phyloP scores from a whole-genome alignment of 2,329 filamentous ascomycete genomes.

The Pseudogymnoascus sp. region DNA sequence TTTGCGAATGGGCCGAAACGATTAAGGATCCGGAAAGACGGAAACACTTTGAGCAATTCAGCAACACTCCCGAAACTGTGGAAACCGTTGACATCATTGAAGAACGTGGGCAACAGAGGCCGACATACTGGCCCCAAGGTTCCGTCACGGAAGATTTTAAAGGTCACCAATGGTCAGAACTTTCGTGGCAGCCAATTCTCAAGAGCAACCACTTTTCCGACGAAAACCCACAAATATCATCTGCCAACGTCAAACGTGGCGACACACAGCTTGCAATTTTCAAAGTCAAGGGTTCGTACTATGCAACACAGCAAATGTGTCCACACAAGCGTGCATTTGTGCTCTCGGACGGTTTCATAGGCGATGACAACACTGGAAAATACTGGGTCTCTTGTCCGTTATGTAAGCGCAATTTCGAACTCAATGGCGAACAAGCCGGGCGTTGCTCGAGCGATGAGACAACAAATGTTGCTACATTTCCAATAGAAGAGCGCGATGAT shows the following conservation, averaged over 20 bases:
- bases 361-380: slow-evolving; percentile 44
- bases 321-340: slow-evolving; percentile 86
- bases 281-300: slow-evolving; percentile 71
- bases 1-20: slow-evolving; percentile 87
- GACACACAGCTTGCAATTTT: slow-evolving; percentile 86
- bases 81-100: slow-evolving; percentile 61
- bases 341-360: slow-evolving; percentile 77
- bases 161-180: slow-evolving; percentile 54
- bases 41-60: slow-evolving; percentile 71
- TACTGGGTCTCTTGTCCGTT: slow-evolving; percentile 84
- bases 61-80: slow-evolving; percentile 66
- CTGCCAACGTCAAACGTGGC: slow-evolving; percentile 71
- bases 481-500: slow-evolving; percentile 64
- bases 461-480: slow-evolving; percentile 76
- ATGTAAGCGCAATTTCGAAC: slow-evolving; percentile 84
- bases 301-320: slow-evolving; percentile 90
- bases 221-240: slow-evolving; percentile 62
- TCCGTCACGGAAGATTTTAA: slow-evolving; percentile 64
- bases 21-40: slow-evolving; percentile 60
- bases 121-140: slow-evolving; percentile 69
- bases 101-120: slow-evolving; percentile 66
- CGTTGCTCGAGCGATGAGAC: slow-evolving; percentile 65
- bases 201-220: slow-evolving; percentile 60
- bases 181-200: slow-evolving; percentile 75
- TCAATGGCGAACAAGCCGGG: slow-evolving; percentile 57